phyloP scores from a whole-genome alignment of 345 rosid species.

The Linum lewisii region DNA sequence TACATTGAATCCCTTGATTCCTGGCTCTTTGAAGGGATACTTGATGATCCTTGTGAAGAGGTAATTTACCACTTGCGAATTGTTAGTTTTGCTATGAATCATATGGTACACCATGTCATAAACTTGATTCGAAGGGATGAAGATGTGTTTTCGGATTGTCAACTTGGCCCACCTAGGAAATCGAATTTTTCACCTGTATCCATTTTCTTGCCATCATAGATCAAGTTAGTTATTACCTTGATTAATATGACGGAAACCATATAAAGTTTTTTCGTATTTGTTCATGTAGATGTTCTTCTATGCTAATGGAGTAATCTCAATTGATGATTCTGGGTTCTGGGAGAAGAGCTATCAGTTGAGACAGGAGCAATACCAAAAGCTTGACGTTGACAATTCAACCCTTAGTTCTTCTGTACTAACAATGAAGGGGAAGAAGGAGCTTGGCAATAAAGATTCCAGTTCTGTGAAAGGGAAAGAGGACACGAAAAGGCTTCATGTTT shows the following conservation, averaged over 20 bases:
- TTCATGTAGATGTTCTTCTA: slow-evolving; percentile 64
- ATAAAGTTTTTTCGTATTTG: slow-evolving; percentile 3
- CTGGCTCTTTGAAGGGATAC: slow-evolving; percentile 84
- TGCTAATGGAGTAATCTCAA: slow-evolving; percentile 51
- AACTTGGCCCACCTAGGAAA: too few species aligned
- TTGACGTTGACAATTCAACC: slow-evolving; percentile 22
- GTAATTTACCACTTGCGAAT: slow-evolving; percentile 25
- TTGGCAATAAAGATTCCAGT: slow-evolving; percentile 32
- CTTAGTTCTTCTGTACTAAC: slow-evolving; percentile 17
- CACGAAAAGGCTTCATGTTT: slow-evolving; percentile 30
- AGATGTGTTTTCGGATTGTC: background rate
- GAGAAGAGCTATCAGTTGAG: slow-evolving; percentile 76
- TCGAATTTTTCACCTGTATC: too few species aligned
- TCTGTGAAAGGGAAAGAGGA: slow-evolving; percentile 49
- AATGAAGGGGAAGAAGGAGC: slow-evolving; percentile 36
- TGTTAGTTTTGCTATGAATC: slow-evolving; percentile 5
- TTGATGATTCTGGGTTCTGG: slow-evolving; percentile 82
- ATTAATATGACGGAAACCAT: too few species aligned
- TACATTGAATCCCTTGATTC: slow-evolving; percentile 71
- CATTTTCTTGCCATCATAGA: too few species aligned
- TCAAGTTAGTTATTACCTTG: background rate
- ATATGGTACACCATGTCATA: too few species aligned
- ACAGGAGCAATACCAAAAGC: slow-evolving; percentile 28
- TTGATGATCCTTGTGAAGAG: slow-evolving; percentile 95
- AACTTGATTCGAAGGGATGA: background rate